Conservation (phyloP, 441 rosid species). For the California macrophylla region DNA sequence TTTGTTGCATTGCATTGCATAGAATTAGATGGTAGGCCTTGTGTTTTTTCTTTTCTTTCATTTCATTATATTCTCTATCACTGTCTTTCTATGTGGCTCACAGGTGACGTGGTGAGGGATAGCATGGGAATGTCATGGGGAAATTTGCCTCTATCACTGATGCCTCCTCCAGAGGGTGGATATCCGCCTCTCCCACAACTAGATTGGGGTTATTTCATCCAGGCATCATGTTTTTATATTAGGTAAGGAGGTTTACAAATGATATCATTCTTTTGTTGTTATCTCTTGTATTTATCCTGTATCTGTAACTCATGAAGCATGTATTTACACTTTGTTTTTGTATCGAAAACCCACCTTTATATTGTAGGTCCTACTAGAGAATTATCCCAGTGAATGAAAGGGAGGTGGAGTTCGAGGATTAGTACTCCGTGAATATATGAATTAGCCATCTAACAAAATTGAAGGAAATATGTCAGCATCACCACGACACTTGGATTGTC, state of each 20-base stretch:
- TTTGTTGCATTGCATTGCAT: not conserved
- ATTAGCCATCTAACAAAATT: too few species aligned
- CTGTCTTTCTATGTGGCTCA: slow-evolving; percentile 10
- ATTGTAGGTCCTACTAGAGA: not conserved
- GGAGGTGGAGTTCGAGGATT: too few species aligned
- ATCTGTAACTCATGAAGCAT: not conserved
- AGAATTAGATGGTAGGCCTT: not conserved
- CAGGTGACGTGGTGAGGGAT: slow-evolving; percentile 37
- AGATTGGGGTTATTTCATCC: slow-evolving; percentile 45
- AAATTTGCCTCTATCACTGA: slow-evolving; percentile 72
- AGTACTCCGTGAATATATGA: too few species aligned
- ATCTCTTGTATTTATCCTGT: not conserved
- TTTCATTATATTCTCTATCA: not conserved
- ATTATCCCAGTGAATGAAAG: not conserved
- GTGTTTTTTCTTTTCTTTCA: not conserved
- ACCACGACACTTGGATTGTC: too few species aligned
- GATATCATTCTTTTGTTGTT: not conserved
- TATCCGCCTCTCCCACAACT: slow-evolving; percentile 50
- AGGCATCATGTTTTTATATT: not conserved
- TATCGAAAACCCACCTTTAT: not conserved
- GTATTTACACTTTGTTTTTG: not conserved
- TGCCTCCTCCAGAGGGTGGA: slow-evolving; percentile 77
- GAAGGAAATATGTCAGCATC: too few species aligned
- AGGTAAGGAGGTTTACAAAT: not conserved
- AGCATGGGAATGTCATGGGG: slow-evolving; percentile 51